Evolutionary conservation across 139 green algal species (phyloP), one percentile per base, ranked within the genome.

Genomic region (Pleodorina starrii): DNA sequence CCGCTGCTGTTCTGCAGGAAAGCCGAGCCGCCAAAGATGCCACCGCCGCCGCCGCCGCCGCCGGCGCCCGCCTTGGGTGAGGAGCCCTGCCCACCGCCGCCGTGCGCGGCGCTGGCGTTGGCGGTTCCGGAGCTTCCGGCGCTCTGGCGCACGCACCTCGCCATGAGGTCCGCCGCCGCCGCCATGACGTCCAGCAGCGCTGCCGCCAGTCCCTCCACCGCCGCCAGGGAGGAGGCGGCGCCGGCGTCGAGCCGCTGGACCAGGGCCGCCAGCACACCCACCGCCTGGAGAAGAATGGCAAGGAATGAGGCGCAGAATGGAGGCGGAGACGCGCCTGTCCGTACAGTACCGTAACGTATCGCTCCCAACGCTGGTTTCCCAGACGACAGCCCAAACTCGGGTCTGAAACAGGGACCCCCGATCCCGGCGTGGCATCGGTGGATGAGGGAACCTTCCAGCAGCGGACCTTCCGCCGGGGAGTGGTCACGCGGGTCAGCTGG

Each of bases 201-300:
- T 60, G 60, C 81, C 81, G 81, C 81, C 60, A 87, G 60, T 1
- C 81, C 81, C 43, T 87, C 81, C 81, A 87, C 81, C 17, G 81
- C 81, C 25, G 81, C 81, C 81, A 87, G 81, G 6, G 60, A 42
- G 38, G 81, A 66, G 29, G 81, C 60, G 29, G 81, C 60, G 29
- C 29, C 81, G n/a, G 36, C 43, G 43, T 87, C 81, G 0, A 87
- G 81, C n/a, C 63, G 81, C 60, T 87, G 60, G 14, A 87, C 60
- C 29, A 87, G 60, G 14, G 60, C 38, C 14, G 81, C 60, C 14
- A 87, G 54, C 81, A 87, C 60, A 25, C 81, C 81, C 14, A 87
- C 60, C 0, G 81, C 81, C 81, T 87, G 81, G 3, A 1, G 57
- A n/a, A n/a, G n/a, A n/a, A n/a, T n/a, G n/a, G n/a, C n/a, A n/a